These are phyloP conservation scores for Pseudofabraea citricarpa DNA, from an alignment of 2,329 filamentous ascomycete genomes.

Conservation along the genomic window DNA sequence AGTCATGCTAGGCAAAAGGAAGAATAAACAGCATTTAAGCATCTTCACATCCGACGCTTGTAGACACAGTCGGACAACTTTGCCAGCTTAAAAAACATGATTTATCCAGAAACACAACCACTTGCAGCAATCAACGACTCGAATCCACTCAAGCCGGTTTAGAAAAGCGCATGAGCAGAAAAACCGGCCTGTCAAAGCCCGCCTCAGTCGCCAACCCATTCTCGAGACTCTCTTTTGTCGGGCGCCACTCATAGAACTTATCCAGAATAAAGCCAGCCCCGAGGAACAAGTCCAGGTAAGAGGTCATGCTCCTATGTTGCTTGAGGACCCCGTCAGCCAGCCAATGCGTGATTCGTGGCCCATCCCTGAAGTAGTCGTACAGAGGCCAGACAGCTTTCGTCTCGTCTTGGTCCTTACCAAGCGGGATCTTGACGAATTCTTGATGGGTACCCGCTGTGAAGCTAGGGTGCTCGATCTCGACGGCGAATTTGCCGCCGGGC, in stretches of 20 bases:
- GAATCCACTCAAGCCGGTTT: no score
- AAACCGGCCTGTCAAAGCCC: not conserved
- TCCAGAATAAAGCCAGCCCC: constrained; percentile 32
- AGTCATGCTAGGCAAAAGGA: no score
- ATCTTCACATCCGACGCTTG: no score
- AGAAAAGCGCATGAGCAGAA: not conserved
- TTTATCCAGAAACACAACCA: no score
- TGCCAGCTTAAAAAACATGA: no score
- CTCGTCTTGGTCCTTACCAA: no score
- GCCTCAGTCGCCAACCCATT: not conserved
- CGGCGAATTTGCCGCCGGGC: constrained; percentile 80
- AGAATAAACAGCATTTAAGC: no score
- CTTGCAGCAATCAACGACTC: no score
- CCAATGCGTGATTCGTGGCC: constrained; percentile 36
- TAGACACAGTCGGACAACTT: no score
- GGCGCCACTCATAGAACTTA: constrained; percentile 35
- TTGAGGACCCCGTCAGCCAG: constrained; percentile 37
- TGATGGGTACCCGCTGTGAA: constrained; percentile 35
- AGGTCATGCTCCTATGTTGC: constrained; percentile 40
- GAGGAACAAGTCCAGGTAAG: constrained; percentile 34
- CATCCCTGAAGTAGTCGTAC: constrained; percentile 37
- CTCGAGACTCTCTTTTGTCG: constrained; percentile 16
- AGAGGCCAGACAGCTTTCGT: constrained; percentile 36
- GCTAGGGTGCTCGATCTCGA: constrained; percentile 44
- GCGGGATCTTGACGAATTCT: constrained; percentile 18